Percentiles rank a stretch among this genome's conserved stretches.
Conservation (phyloP, 257 asterid genomes). For the Scutellaria baicalensis region DNA sequence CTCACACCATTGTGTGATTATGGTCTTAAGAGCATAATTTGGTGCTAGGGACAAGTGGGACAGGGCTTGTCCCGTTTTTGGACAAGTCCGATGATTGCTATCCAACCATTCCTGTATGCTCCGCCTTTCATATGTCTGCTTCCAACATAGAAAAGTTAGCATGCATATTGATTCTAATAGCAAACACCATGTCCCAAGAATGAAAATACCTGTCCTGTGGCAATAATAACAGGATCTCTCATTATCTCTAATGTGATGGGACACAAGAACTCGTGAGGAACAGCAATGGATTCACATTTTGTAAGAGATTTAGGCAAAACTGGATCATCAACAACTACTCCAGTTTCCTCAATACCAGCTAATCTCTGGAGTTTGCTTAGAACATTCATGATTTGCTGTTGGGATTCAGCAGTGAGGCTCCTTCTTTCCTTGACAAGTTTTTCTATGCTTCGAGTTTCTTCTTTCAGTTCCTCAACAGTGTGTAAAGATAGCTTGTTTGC, state of each 20-base stretch:
- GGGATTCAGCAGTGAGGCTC: slow-evolving; percentile 34
- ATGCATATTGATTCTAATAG: too few relatives aligned
- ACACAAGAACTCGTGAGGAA: slow-evolving; percentile 84
- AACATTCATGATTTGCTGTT: slow-evolving; percentile 45
- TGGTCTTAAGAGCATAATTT: slow-evolving; percentile 66
- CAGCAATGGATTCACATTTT: slow-evolving; percentile 20
- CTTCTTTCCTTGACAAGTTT: slow-evolving; percentile 46
- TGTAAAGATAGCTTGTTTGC: slow-evolving; percentile 62
- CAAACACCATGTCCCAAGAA: background rate
- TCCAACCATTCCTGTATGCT: slow-evolving; percentile 80
- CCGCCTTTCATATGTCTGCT: slow-evolving; percentile 76
- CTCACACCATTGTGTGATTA: slow-evolving; percentile 72
- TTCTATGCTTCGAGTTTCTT: slow-evolving; percentile 47
- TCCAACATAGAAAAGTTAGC: background rate
- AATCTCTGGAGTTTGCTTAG: slow-evolving; percentile 49
- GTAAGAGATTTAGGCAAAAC: slow-evolving; percentile 18
- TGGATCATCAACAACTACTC: slow-evolving; percentile 17
- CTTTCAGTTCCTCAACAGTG: slow-evolving; percentile 49
- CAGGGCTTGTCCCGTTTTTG: slow-evolving; percentile 65
- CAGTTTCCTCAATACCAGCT: slow-evolving; percentile 41
- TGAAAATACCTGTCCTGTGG: slow-evolving; percentile 74
- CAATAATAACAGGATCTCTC: slow-evolving; percentile 85
- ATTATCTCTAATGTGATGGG: slow-evolving; percentile 84
- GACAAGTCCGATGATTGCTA: slow-evolving; percentile 59
- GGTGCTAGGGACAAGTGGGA: slow-evolving; percentile 53